A percentile compares a stretch with the other conserved stretches of the same genome.
These are phyloP conservation scores for Chytriomyces sp. DNA, from an alignment of 192 early-diverging fungal genomes.

Conservation along the genomic window DNA sequence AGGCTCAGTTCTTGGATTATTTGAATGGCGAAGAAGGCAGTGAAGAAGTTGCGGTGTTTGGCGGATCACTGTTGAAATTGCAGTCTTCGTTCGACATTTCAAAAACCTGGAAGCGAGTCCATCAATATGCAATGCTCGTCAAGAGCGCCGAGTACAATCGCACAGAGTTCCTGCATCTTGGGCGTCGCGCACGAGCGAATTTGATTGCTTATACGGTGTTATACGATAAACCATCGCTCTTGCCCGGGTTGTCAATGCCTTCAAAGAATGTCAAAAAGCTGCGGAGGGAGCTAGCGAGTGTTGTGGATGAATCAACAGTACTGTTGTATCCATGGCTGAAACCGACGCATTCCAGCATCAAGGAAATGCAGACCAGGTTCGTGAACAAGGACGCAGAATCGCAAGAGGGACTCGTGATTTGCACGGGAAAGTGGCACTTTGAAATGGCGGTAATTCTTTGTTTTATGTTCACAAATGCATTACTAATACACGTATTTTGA, in stretches of 20 bases:
- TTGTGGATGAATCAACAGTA: not conserved
- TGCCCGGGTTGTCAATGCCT: not conserved
- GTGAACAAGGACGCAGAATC: not conserved
- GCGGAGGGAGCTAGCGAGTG: not conserved
- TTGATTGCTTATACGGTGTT: slow-evolving; percentile 23
- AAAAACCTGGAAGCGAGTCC: slow-evolving; percentile 20
- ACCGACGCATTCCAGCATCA: not conserved
- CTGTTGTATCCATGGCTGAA: slow-evolving; percentile 22
- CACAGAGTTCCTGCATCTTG: slow-evolving; percentile 21
- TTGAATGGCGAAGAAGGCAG: slow-evolving; percentile 5
- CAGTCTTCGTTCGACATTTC: not conserved
- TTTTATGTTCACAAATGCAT: not conserved
- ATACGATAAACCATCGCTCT: slow-evolving; percentile 16
- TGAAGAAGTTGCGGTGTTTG: slow-evolving; percentile 7
- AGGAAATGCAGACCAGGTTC: not conserved
- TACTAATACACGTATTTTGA: not conserved
- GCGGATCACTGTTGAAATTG: slow-evolving; percentile 18
- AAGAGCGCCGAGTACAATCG: slow-evolving; percentile 10
- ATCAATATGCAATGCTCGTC: slow-evolving; percentile 9
- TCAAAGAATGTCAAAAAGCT: not conserved
- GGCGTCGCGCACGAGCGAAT: slow-evolving; percentile 18
- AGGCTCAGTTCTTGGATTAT: slow-evolving; percentile 22
- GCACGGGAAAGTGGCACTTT: slow-evolving; percentile 28
- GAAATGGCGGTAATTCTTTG: slow-evolving; percentile 15
- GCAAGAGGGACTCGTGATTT: slow-evolving; percentile 17